These are phyloP conservation scores for Salicornia ramosissima DNA, from an alignment of 148 eudicot species.

Conservation along the genomic window DNA sequence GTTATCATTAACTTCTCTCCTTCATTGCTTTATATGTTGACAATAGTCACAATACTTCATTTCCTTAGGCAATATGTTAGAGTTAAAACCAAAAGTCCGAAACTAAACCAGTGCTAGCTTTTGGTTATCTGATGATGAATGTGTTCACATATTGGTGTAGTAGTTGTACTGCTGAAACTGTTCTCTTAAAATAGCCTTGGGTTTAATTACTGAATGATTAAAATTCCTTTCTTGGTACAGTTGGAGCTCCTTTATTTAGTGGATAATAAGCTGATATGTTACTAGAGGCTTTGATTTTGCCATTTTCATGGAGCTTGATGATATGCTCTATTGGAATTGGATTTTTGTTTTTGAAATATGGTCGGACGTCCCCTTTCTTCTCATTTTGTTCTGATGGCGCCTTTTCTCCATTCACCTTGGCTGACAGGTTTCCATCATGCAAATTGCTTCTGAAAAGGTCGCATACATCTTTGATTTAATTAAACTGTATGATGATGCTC, in stretches of 20 bases:
- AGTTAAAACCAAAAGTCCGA: neutral
- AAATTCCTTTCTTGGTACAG: neutral
- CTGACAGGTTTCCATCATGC: constrained; percentile 92
- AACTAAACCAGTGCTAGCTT: neutral
- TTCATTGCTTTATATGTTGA: neutral
- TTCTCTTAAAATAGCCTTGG: neutral
- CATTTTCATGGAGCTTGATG: constrained; percentile 1
- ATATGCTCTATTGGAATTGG: neutral
- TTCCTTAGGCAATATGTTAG: neutral
- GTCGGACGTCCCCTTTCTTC: neutral
- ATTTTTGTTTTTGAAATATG: neutral
- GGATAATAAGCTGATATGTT: neutral
- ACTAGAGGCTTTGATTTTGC: neutral
- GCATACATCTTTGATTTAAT: constrained; percentile 86
- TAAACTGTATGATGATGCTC: constrained; percentile 60
- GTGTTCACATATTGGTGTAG: neutral
- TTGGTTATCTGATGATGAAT: constrained; percentile 5
- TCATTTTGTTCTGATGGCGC: neutral
- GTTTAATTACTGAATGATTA: neutral
- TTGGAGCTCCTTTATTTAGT: neutral
- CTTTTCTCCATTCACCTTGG: neutral
- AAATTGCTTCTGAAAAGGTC: constrained; percentile 79
- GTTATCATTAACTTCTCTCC: constrained; percentile 11
- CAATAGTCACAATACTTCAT: no score
- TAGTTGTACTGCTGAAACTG: neutral